Evolutionary conservation across 129 eudicot species (phyloP).

Genomic region (Pseudognaphalium luteoalbum): DNA sequence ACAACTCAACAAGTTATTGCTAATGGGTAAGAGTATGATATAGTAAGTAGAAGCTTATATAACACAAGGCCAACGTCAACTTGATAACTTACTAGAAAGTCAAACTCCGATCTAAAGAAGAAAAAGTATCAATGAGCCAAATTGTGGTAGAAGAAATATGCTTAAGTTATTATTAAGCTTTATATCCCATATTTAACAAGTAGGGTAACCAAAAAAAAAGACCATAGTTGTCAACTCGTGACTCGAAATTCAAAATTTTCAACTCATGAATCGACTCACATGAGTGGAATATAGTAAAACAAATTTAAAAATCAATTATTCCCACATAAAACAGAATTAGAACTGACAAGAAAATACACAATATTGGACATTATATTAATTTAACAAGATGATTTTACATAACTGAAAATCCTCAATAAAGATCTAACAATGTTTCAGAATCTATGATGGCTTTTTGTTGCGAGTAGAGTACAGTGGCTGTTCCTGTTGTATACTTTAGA

Average conservation of each 20-base stretch:
- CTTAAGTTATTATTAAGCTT: too few species aligned
- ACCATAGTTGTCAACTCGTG: too few species aligned
- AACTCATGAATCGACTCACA: too few species aligned
- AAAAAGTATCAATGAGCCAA: not conserved
- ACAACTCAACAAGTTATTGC: not conserved
- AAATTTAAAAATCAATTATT: too few species aligned
- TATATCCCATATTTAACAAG: not conserved
- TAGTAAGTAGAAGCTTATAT: not conserved
- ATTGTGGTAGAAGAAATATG: too few species aligned
- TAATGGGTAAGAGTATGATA: not conserved
- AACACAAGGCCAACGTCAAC: constrained; percentile 16
- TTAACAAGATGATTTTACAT: too few species aligned
- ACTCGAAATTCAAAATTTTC: too few species aligned
- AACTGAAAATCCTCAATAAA: too few species aligned
- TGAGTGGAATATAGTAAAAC: too few species aligned
- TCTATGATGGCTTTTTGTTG: not conserved
- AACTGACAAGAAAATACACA: too few species aligned
- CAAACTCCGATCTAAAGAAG: not conserved
- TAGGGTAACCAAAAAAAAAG: not conserved
- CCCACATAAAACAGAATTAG: too few species aligned
- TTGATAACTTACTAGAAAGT: not conserved
- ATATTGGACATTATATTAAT: too few species aligned
- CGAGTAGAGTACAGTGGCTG: not conserved
- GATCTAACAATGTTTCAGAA: not conserved
- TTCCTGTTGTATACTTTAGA: not conserved